Percentiles rank a stretch among this genome's conserved stretches.
These are phyloP conservation scores for Carpinus fangiana DNA, from an alignment of 306 rosid species.

Conservation along the genomic window DNA sequence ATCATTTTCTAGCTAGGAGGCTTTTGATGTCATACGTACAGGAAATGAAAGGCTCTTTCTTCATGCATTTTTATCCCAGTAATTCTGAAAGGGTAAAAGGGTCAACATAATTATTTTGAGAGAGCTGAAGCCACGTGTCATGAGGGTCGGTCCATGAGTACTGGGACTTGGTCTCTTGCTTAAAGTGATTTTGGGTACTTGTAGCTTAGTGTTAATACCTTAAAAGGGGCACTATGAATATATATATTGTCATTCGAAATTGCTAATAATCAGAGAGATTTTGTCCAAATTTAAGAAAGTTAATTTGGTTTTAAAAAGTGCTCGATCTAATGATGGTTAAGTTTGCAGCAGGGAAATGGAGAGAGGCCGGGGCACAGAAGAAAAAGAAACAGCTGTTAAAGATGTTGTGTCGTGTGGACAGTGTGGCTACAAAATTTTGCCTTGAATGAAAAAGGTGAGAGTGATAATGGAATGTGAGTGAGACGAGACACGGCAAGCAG, in stretches of 20 bases:
- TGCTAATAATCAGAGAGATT: too few relatives aligned
- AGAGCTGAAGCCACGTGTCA: neutral
- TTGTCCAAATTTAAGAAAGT: too few relatives aligned
- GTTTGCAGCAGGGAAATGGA: neutral
- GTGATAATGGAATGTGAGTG: constrained; percentile 31
- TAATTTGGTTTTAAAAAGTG: too few relatives aligned
- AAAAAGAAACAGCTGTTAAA: neutral
- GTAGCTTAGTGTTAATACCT: neutral
- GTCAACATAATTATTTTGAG: neutral
- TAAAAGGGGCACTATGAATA: neutral
- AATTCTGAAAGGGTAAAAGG: constrained; percentile 8
- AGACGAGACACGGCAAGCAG: constrained; percentile 29
- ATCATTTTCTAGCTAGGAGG: neutral
- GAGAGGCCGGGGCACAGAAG: constrained; percentile 4
- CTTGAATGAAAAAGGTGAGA: constrained; percentile 20
- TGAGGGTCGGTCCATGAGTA: neutral
- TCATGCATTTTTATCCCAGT: constrained; percentile 11
- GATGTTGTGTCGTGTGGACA: neutral
- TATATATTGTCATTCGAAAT: too few relatives aligned
- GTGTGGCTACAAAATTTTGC: constrained; percentile 20
- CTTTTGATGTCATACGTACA: constrained; percentile 10
- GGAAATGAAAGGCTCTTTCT: neutral
- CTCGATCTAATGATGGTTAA: neutral
- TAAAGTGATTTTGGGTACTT: neutral
- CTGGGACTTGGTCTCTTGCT: neutral